Conservation (phyloP, 176 grass and related monocot species). For the Elaeis guineensis region DNA sequence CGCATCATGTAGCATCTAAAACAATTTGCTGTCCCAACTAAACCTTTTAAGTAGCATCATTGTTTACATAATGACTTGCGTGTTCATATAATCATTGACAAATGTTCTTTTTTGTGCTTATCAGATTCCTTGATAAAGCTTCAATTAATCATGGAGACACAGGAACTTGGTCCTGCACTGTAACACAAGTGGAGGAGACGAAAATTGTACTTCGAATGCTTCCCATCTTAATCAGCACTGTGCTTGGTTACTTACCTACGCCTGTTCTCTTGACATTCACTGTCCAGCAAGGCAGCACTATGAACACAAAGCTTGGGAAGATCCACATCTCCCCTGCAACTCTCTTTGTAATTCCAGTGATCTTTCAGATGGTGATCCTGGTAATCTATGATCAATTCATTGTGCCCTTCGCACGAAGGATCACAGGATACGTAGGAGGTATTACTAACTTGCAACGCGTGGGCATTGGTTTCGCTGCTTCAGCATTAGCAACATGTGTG, state of each 20-base stretch:
- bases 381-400: constrained; percentile 49
- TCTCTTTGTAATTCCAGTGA: constrained; percentile 52
- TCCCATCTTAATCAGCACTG: constrained; percentile 59
- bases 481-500: constrained; percentile 18
- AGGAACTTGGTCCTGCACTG: constrained; percentile 46
- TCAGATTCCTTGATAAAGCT: constrained; percentile 66
- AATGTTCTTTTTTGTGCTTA: neutral
- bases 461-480: constrained; percentile 39
- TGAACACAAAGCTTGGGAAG: constrained; percentile 49
- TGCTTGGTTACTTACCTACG: constrained; percentile 40
- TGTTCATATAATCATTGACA: too few species aligned
- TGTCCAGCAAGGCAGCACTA: constrained; percentile 73
- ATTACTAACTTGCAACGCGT: constrained; percentile 69
- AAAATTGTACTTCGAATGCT: constrained; percentile 60
- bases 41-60: too few species aligned
- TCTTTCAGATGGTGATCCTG: constrained; percentile 62
- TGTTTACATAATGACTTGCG: too few species aligned
- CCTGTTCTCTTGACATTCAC: constrained; percentile 52
- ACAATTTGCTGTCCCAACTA: too few species aligned
- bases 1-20: too few species aligned
- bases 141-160: constrained; percentile 31
- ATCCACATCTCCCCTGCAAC: constrained; percentile 48
- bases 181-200: constrained; percentile 66
- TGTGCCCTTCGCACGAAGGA: constrained; percentile 39
- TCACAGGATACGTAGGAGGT: constrained; percentile 51